phyloP scores from a whole-genome alignment of 176 grass and related monocot genomes.

The Avena atlantica region DNA sequence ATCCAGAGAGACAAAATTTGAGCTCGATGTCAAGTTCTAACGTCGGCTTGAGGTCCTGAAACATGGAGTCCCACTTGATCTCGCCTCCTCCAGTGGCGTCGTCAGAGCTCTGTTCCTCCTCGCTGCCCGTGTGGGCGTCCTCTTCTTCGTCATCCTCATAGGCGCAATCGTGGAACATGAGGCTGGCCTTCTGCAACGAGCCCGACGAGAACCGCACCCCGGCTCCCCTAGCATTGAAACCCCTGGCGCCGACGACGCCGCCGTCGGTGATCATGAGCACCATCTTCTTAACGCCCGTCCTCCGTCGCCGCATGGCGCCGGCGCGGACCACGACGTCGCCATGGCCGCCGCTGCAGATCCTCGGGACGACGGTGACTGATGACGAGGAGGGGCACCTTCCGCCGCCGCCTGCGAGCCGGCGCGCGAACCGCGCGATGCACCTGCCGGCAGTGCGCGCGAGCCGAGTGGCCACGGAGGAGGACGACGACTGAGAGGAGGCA shows the following conservation, averaged over 20 bases:
- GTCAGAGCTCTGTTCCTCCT: conserved; percentile 1
- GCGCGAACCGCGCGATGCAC: conserved; percentile 55
- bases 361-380: conserved; percentile 42
- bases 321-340: conserved; percentile 35
- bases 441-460: conserved; percentile 44
- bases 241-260: neutral
- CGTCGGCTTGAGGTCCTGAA: conserved; percentile 65
- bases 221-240: too few relatives aligned
- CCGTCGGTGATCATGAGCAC: conserved; percentile 71
- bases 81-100: neutral
- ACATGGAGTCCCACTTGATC: conserved; percentile 76
- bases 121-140: neutral
- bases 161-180: conserved; percentile 54
- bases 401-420: conserved; percentile 1
- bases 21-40: neutral
- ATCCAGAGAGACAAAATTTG: too few relatives aligned
- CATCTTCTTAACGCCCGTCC: conserved; percentile 52
- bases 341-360: conserved; percentile 52
- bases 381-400: too few relatives aligned
- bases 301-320: conserved; percentile 49
- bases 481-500: too few relatives aligned
- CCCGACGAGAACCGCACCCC: conserved; percentile 28
- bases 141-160: conserved; percentile 14
- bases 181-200: conserved; percentile 48
- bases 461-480: neutral